Evolutionary conservation across 768 basidiomycete species (phyloP).

Genomic region (Agaricus bisporus): DNA sequence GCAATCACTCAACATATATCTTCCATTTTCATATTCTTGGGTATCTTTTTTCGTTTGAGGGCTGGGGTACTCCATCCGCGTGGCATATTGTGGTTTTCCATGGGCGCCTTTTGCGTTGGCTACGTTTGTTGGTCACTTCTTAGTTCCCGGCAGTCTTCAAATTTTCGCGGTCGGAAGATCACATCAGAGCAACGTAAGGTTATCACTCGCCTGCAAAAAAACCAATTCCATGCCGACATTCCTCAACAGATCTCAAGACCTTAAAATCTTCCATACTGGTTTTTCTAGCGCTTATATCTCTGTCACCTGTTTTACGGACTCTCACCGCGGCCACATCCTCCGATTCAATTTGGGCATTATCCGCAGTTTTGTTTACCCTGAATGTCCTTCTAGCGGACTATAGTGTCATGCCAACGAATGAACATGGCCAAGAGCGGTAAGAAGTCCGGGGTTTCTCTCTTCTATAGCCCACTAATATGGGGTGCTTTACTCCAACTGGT

Average conservation of each 20-base stretch:
- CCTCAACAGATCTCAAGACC: conserved; percentile 55
- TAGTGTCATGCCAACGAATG: conserved; percentile 34
- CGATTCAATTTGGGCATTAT: conserved; percentile 94
- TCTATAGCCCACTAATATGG: conserved; percentile 3
- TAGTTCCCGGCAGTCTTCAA: neutral
- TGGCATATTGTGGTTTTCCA: conserved; percentile 59
- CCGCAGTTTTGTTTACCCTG: conserved; percentile 77
- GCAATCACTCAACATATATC: conserved; percentile 83
- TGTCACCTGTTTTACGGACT: conserved; percentile 88
- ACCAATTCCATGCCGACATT: conserved; percentile 2
- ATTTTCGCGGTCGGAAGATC: neutral
- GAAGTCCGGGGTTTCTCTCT: conserved; percentile 14
- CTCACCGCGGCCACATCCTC: conserved; percentile 92
- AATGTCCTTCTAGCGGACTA: conserved; percentile 86
- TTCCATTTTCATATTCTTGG: conserved; percentile 75
- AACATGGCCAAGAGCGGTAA: conserved; percentile 53
- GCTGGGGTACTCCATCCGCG: conserved; percentile 62
- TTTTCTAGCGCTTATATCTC: conserved; percentile 81
- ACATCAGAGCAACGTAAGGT: neutral
- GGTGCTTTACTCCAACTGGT: conserved; percentile 14
- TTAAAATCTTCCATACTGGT: conserved; percentile 82
- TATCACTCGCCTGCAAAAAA: neutral
- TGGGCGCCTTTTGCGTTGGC: conserved; percentile 52
- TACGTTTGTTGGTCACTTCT: conserved; percentile 49
- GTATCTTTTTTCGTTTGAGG: conserved; percentile 69